Conservation (phyloP, 2,329 filamentous ascomycete species). For the Gnomoniopsis sp. region DNA sequence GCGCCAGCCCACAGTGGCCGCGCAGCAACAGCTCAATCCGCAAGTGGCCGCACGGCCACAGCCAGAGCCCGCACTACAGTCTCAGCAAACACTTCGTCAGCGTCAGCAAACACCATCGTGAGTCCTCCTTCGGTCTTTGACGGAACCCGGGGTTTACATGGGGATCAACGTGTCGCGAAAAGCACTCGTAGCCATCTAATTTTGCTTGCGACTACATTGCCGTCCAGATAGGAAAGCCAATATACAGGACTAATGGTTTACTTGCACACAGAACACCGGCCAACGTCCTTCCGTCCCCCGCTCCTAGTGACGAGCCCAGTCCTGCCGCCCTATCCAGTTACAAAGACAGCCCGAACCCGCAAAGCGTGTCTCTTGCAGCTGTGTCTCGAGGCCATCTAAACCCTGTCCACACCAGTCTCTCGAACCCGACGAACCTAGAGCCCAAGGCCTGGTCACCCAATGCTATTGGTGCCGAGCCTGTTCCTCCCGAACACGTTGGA, state of each 20-base stretch:
- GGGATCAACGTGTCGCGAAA: no score
- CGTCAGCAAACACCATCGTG: not conserved
- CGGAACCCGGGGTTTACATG: no score
- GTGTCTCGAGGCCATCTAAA: slow-evolving; percentile 4
- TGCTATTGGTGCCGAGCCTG: not conserved
- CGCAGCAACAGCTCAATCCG: not conserved
- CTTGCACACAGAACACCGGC: slow-evolving; percentile 16
- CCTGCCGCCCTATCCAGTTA: slow-evolving; percentile 35
- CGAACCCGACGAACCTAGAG: not conserved
- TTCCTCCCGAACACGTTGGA: not conserved
- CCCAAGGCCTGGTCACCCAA: not conserved
- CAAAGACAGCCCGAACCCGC: slow-evolving; percentile 31
- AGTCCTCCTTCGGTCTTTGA: not conserved
- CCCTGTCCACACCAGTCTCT: not conserved
- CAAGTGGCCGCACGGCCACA: not conserved
- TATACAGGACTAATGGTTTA: not conserved
- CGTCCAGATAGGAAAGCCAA: not conserved
- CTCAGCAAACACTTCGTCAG: not conserved
- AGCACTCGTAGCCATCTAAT: not conserved
- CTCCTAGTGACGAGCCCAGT: slow-evolving; percentile 59
- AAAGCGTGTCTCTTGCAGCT: slow-evolving; percentile 24
- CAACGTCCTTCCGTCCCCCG: slow-evolving; percentile 56
- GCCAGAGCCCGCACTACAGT: slow-evolving; percentile 2
- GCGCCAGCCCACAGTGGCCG: not conserved
- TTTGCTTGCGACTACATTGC: no score